Conservation (phyloP, 192 early-diverging fungal species). For the Allomyces macrogynus region DNA sequence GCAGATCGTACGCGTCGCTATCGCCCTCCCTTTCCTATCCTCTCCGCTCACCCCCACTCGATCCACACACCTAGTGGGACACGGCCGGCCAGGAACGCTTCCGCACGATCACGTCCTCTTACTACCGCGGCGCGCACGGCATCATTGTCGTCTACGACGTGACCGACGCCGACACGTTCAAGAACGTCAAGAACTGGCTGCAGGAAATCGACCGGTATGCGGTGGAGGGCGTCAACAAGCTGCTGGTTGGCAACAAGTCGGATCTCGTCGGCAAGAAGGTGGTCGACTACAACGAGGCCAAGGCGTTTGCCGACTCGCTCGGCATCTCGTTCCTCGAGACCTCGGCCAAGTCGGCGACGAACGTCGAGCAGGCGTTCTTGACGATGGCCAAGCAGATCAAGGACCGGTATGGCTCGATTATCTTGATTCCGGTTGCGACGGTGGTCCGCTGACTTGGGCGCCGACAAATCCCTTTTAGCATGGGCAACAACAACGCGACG, state of each 20-base stretch:
- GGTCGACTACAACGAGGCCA: slow-evolving; percentile 43
- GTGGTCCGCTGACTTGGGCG: too few species aligned
- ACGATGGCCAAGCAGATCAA: slow-evolving; percentile 99
- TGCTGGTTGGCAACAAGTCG: slow-evolving; percentile 96
- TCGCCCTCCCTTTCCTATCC: slow-evolving; percentile 2
- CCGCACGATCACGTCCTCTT: slow-evolving; percentile 93
- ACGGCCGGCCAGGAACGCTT: slow-evolving; percentile 97
- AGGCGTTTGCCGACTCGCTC: slow-evolving; percentile 82
- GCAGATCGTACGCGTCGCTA: slow-evolving; percentile 52
- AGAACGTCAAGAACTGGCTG: slow-evolving; percentile 95
- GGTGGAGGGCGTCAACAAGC: slow-evolving; percentile 90
- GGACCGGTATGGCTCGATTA: slow-evolving; percentile 44
- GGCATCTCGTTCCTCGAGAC: slow-evolving; percentile 92
- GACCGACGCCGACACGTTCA: slow-evolving; percentile 84
- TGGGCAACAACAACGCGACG: neutral
- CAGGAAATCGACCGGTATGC: slow-evolving; percentile 98
- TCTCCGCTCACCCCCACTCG: neutral
- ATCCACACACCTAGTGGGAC: slow-evolving; percentile 59
- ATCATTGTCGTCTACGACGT: slow-evolving; percentile 99
- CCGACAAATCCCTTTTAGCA: too few species aligned
- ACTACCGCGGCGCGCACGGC: slow-evolving; percentile 95
- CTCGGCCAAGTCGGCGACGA: slow-evolving; percentile 88
- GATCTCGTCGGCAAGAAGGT: slow-evolving; percentile 86
- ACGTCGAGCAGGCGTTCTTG: slow-evolving; percentile 99
- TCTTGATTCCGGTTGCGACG: too few species aligned